These are phyloP conservation scores for Oryza meyeriana DNA, from an alignment of 176 grass and related monocot species.

Conservation along the genomic window DNA sequence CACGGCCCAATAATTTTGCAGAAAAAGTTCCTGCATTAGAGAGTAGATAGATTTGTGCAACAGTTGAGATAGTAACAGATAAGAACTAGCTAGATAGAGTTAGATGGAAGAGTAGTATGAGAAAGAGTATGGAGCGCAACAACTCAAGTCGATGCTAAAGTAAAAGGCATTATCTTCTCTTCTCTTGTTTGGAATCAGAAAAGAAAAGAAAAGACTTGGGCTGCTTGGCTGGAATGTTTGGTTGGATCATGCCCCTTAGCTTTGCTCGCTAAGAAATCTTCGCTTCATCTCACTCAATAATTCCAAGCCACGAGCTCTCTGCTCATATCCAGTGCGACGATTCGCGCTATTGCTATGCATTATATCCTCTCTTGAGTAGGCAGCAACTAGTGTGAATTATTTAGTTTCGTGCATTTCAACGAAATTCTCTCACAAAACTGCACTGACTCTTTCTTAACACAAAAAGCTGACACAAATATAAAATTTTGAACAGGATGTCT, in stretches of 20 bases:
- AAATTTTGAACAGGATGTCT: not conserved
- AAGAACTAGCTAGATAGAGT: not conserved
- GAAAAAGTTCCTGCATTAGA: too few relatives aligned
- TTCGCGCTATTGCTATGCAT: not conserved
- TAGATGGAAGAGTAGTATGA: slow-evolving; percentile 10
- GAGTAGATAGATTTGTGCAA: too few relatives aligned
- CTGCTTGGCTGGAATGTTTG: slow-evolving; percentile 41
- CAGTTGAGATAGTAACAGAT: slow-evolving; percentile 40
- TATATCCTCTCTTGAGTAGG: not conserved
- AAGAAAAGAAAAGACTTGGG: slow-evolving; percentile 12
- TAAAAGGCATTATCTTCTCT: not conserved
- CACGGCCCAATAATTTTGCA: too few relatives aligned
- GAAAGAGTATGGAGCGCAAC: not conserved
- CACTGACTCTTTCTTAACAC: not conserved
- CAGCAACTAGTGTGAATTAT: not conserved
- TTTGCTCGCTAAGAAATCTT: not conserved
- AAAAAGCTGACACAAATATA: not conserved
- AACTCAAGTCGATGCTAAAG: slow-evolving; percentile 7
- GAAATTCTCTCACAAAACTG: slow-evolving; percentile 1
- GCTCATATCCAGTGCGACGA: slow-evolving; percentile 17
- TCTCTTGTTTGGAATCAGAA: not conserved
- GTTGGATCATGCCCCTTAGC: slow-evolving; percentile 26
- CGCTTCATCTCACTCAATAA: slow-evolving; percentile 20
- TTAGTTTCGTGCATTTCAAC: not conserved
- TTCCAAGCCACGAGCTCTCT: slow-evolving; percentile 18